phyloP scores from a whole-genome alignment of 2,329 filamentous ascomycete genomes.

The Tolypocladium ovalisporum region DNA sequence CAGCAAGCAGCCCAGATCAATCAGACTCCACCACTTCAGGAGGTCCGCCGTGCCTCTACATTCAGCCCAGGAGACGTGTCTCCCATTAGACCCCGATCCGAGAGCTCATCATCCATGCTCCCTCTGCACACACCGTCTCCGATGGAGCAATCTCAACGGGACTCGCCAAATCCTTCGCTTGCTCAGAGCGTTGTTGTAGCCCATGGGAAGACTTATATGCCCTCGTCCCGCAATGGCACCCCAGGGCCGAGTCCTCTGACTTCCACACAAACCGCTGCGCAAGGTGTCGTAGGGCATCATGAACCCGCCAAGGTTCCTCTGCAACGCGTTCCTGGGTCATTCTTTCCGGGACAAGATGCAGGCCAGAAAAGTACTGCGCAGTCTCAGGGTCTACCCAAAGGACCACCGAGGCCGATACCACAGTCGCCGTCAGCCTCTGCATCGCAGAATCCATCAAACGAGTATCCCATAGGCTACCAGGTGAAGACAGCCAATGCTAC shows the following conservation, averaged over 20 bases:
- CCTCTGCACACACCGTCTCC: conserved; percentile 7
- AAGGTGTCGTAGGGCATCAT: background rate
- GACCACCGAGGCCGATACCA: background rate
- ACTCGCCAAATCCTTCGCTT: conserved; percentile 3
- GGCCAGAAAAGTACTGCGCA: background rate
- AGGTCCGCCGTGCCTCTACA: conserved; percentile 1
- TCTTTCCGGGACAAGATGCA: conserved; percentile 1
- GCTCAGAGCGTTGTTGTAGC: background rate
- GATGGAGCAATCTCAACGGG: conserved; percentile 5
- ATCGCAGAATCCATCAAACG: background rate
- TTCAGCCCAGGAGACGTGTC: conserved; percentile 5
- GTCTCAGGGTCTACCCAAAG: background rate
- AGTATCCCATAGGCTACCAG: conserved; percentile 3
- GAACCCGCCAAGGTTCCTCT: conserved; percentile 2
- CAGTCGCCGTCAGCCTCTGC: background rate
- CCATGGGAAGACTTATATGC: background rate
- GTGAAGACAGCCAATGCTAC: background rate
- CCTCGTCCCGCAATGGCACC: conserved; percentile 2
- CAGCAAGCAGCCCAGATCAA: background rate
- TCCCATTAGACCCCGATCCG: conserved; percentile 4
- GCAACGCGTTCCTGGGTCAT: background rate
- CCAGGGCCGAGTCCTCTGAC: background rate
- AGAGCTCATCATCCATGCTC: conserved; percentile 6
- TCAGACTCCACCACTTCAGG: background rate
- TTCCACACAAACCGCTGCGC: too few species aligned